A percentile compares a stretch with the other conserved stretches of the same genome.
Evolutionary conservation across 2,329 filamentous ascomycete species (phyloP).

Genomic region (Sclerotinia sclerotiorum): DNA sequence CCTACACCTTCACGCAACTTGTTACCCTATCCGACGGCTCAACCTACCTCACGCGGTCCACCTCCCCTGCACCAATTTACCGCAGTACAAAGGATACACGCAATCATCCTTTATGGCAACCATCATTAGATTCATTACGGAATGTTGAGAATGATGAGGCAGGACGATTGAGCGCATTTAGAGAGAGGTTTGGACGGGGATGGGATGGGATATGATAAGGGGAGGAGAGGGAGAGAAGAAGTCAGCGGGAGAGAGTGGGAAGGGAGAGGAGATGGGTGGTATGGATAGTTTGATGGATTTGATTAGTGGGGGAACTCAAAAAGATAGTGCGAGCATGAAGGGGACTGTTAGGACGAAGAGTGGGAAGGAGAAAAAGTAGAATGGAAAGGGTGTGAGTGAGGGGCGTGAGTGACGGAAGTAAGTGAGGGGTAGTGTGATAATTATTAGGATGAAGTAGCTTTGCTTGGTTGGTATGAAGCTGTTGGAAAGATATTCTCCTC

Average conservation of each 20-base stretch:
- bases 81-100: constrained; percentile 74
- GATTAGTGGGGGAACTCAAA: constrained; percentile 46
- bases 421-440: constrained; percentile 5
- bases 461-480: background rate
- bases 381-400: constrained; percentile 38
- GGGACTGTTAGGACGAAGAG: constrained; percentile 29
- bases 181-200: constrained; percentile 76
- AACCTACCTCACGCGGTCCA: constrained; percentile 77
- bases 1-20: constrained; percentile 96
- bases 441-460: constrained; percentile 2
- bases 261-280: constrained; percentile 40
- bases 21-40: constrained; percentile 89
- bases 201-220: constrained; percentile 75
- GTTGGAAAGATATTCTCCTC: background rate
- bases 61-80: constrained; percentile 64
- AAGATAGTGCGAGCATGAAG: constrained; percentile 34
- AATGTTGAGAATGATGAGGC: constrained; percentile 96
- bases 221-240: constrained; percentile 29
- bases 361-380: constrained; percentile 40
- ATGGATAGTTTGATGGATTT: constrained; percentile 56
- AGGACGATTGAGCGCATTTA: constrained; percentile 81
- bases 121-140: constrained; percentile 72
- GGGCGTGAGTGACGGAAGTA: background rate
- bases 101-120: constrained; percentile 91
- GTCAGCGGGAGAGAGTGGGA: constrained; percentile 42